Evolutionary conservation across 495 filamentous ascomycete species (phyloP), one percentile per base, ranked within the genome.

Genomic region (Apiosordaria backusii): DNA sequence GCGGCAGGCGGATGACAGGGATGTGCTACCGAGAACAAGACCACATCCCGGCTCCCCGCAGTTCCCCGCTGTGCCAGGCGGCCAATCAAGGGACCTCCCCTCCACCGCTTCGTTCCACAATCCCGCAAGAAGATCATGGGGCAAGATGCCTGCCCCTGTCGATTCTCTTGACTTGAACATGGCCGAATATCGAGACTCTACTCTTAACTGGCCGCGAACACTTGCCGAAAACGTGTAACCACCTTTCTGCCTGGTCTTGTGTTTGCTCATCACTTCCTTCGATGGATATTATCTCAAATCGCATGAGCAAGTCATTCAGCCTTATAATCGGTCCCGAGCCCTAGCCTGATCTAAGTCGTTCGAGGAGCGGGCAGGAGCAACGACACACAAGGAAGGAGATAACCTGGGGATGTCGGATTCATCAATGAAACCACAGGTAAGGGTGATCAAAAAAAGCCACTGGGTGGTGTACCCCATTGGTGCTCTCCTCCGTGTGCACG

Each of bases 1-100:
- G 53, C 29, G 52, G 52, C n/a, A 55, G 22, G n/a, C n/a, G 22
- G 65, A 21, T 58, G 65, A 62, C 65, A 66, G 52, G 65, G 65
- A 29, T 66, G 40, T 62, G 21, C 2, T 9, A 53, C 45, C 24
- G 7, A 19, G 35, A 65, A 53, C 35, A 60, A 45, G 40, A 45
- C 45, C n/a, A 24, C 25, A 22, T 22, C 21, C 22, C 35, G 64
- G 22, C 19, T n/a, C 40, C 7, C 16, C 65, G 29, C 18, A 59
- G n/a, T 63, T 67, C 60, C 65, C 65, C 65, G 54, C 65, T 40
- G 21, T 18, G 22, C 53, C 1, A 21, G 3, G 35, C 4, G 19
- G 23, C 65, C 65, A 62, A 58, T 67, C 60, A 53, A 25, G 24
- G 4, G 4, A 2, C 5, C 10, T 10, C 4, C 22, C 5, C 21